Conservation (phyloP, 345 rosid species). For the Euclidium syriacum region DNA sequence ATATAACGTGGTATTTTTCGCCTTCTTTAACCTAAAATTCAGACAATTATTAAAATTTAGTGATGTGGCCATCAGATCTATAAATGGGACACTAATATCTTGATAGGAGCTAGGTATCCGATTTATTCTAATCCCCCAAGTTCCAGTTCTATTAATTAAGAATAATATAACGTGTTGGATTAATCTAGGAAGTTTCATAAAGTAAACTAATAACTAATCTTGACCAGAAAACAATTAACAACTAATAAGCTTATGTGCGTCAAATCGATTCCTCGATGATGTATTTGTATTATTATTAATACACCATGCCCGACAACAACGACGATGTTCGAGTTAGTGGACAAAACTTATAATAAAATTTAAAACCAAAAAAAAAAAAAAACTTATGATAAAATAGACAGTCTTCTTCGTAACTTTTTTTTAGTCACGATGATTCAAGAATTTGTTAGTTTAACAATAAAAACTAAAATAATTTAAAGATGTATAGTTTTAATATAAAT, state of each 20-base stretch:
- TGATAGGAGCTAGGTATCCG: conserved; percentile 9
- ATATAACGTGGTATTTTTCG: conserved; percentile 13
- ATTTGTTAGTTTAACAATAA: too few species aligned
- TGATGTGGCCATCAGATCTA: conserved; percentile 9
- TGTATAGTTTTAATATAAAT: too few species aligned
- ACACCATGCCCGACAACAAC: conserved; percentile 12
- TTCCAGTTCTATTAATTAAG: neutral
- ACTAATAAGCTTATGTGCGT: neutral
- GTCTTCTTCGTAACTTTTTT: too few species aligned
- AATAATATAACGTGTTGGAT: neutral
- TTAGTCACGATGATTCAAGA: too few species aligned
- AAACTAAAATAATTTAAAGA: too few species aligned
- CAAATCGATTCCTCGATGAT: neutral
- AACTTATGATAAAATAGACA: too few species aligned
- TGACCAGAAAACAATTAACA: too few species aligned
- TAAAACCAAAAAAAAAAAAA: too few species aligned
- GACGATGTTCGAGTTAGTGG: conserved; percentile 16
- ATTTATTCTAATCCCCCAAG: conserved; percentile 1
- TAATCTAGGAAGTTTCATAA: conserved; percentile 3
- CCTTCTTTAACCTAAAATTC: neutral
- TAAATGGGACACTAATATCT: conserved; percentile 10
- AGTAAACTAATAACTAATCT: conserved; percentile 8
- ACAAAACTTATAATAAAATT: too few species aligned
- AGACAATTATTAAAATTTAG: neutral
- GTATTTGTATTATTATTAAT: neutral